phyloP scores from a whole-genome alignment of 371 early-diverging fungal genomes.

The Mucor piriformis region DNA sequence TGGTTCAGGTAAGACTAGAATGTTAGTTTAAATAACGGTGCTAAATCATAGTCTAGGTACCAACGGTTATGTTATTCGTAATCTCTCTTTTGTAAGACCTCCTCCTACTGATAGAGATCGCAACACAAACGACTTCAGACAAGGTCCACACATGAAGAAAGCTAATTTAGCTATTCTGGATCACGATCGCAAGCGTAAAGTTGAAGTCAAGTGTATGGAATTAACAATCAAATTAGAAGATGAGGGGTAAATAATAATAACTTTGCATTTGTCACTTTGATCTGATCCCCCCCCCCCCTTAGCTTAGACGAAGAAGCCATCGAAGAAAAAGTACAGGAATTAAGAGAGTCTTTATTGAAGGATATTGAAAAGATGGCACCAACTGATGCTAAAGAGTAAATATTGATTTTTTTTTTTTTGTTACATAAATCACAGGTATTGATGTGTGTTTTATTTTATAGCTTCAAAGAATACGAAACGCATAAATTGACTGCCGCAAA shows the following conservation, averaged over 20 bases:
- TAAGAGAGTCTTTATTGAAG: conserved; percentile 41
- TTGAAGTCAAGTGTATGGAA: conserved; percentile 86
- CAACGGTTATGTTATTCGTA: conserved; percentile 95
- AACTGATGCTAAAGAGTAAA: conserved; percentile 48
- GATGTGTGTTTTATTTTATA: conserved; percentile 10
- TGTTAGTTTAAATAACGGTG: background rate
- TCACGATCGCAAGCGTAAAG: conserved; percentile 86
- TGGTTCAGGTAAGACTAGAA: conserved; percentile 75
- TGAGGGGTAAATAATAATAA: conserved; percentile 56
- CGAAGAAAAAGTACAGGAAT: conserved; percentile 20
- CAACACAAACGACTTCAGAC: conserved; percentile 40
- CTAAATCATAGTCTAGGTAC: conserved; percentile 39
- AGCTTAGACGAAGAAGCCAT: conserved; percentile 23
- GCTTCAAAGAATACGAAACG: conserved; percentile 58
- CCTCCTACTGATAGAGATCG: conserved; percentile 33
- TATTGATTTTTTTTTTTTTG: too few relatives aligned
- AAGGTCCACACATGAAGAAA: conserved; percentile 48
- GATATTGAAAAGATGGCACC: conserved; percentile 54
- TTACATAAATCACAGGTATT: too few relatives aligned
- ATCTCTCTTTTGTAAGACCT: conserved; percentile 74
- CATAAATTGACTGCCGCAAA: conserved; percentile 80
- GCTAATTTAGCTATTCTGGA: conserved; percentile 81
- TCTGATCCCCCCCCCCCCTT: background rate
- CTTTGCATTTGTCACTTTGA: background rate
- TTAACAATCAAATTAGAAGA: conserved; percentile 83